Conservation (phyloP, 352 stramenopile species). For the Phytophthora kernoviae region DNA sequence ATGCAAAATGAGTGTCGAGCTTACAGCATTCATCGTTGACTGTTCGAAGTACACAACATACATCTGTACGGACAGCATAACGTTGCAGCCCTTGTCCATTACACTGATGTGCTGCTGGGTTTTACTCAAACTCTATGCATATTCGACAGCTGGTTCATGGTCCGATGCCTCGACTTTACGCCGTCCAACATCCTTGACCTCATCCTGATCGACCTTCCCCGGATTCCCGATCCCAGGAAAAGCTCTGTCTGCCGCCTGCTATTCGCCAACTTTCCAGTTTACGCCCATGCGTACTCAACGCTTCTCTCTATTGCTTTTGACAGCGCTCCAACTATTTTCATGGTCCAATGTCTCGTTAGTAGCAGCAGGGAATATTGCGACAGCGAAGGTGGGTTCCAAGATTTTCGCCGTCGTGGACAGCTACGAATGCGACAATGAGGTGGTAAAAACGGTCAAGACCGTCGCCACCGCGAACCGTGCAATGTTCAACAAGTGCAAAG, state of each 20-base stretch:
- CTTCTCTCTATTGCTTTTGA: conserved; percentile 18
- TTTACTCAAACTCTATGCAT: neutral
- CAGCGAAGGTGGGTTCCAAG: conserved; percentile 38
- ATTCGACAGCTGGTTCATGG: no score
- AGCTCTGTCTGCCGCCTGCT: conserved; percentile 8
- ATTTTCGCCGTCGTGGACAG: conserved; percentile 54
- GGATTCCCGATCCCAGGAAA: neutral
- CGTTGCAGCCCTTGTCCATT: neutral
- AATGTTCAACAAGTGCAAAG: conserved; percentile 53
- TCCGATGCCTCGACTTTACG: conserved; percentile 29
- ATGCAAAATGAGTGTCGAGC: no score
- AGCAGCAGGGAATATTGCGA: conserved; percentile 20
- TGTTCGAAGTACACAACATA: no score
- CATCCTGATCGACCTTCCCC: conserved; percentile 19
- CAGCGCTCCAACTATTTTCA: conserved; percentile 3
- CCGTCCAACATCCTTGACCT: conserved; percentile 8
- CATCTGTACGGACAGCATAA: neutral
- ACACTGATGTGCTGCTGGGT: neutral
- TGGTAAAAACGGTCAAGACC: conserved; percentile 40
- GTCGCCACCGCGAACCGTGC: conserved; percentile 56
- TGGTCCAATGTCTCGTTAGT: conserved; percentile 6
- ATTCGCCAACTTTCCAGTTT: conserved; percentile 26
- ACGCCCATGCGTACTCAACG: conserved; percentile 19
- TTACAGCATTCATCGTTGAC: no score
- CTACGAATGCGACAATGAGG: conserved; percentile 46